phyloP scores from a whole-genome alignment of 108 stramenopile species.

The Hondaea fermentalgiana region DNA sequence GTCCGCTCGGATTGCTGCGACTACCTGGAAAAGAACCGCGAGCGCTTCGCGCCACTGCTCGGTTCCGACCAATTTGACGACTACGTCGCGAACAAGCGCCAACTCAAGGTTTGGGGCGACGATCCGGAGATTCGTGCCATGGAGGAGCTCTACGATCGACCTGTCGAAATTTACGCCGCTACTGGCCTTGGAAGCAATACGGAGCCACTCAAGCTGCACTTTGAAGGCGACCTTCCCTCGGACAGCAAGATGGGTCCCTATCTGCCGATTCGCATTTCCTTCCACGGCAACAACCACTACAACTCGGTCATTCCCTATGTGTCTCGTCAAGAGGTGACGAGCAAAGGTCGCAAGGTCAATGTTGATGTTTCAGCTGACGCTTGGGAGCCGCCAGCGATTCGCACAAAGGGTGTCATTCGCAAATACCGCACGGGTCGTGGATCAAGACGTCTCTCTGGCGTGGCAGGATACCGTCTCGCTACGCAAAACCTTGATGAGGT shows the following conservation, averaged over 20 bases:
- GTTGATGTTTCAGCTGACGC: not conserved
- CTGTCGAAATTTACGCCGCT: not conserved
- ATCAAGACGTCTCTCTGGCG: not conserved
- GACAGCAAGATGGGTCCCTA: not conserved
- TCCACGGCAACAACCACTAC: constrained; percentile 36
- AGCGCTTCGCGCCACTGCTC: not conserved
- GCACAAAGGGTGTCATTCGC: not conserved
- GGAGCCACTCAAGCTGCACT: constrained; percentile 1
- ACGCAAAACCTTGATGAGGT: not conserved
- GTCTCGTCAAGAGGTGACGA: not conserved
- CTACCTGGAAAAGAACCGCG: constrained; percentile 11
- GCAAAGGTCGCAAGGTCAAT: not conserved
- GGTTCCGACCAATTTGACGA: constrained; percentile 13
- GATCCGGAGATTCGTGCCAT: constrained; percentile 92
- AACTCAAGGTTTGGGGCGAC: constrained; percentile 66
- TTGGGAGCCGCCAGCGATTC: not conserved
- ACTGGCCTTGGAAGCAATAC: not conserved
- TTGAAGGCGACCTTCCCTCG: constrained; percentile 15
- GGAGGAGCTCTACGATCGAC: constrained; percentile 68
- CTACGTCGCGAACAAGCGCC: constrained; percentile 20
- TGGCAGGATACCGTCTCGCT: not conserved
- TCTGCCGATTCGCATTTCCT: constrained; percentile 19
- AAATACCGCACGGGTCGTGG: not conserved
- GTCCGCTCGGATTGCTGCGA: constrained; percentile 33
- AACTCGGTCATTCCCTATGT: constrained; percentile 23